Base-by-base conservation (phyloP, 2,329 filamentous ascomycete species). In the Ophiostoma ips region DNA sequence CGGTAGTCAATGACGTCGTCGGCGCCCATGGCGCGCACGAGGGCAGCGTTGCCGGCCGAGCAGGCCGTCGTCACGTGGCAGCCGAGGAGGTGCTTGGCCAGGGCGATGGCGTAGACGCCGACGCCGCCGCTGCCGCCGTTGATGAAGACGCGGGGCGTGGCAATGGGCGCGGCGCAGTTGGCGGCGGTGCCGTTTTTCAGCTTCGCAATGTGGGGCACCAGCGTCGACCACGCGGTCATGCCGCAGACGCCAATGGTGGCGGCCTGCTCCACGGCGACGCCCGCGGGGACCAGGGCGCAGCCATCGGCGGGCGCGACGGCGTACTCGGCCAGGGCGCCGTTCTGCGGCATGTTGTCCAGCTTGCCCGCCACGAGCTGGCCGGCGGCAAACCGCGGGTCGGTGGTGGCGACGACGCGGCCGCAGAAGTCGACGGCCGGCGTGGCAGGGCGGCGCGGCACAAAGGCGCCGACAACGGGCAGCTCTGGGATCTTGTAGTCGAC, bases 341-440 rank as follows among this genome's bases (percentile, higher is more conserved):
- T 49, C 45, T 53, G 52, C 3, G 24, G 34, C 30, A 46, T 10
- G 9, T 50, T 19, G 43, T 21, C 10, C n/a, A 46, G 7, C 49
- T 47, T 33, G 52, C 54, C 46, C 9, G 53, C 57, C 8, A 60
- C 57, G 5, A 58, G 52, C 46, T 58, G 51, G 13, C 57, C 58
- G 9, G 30, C 15, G 8, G 43, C 18, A 28, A 57, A 52, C 3
- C 46, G 15, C 6, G 51, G 48, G 12, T 52, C 43, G 3, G 43
- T 49, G 1, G 48, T 53, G 6, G 59, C 59, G 31, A 69, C 65
- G 3, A 79, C 68, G 16, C 59, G 64, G 21, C 76, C 77, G 55
- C 66, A 65, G 55, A 74, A 72, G 57, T 80, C 76, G 56, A 70
- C 66, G 16, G 69, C 69, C 0, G 69, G 69, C 1, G 64, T 69